Percentiles rank a stretch among this genome's conserved stretches.
phyloP scores from a whole-genome alignment of 139 green algal species.

The Auxenochlorella pyrenoidosa region DNA sequence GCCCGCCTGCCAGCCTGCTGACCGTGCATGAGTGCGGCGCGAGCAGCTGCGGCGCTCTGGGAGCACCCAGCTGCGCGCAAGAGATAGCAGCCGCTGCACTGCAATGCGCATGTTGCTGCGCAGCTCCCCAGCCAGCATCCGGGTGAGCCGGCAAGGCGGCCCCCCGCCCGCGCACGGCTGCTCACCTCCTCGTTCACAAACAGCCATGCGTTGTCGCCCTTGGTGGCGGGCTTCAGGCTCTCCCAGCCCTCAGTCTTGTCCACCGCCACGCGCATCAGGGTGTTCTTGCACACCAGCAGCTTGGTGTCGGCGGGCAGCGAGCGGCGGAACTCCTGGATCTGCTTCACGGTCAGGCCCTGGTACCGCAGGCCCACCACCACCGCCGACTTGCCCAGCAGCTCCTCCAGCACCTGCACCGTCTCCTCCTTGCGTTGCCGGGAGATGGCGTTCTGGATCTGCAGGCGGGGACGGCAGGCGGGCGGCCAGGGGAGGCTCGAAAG shows the following conservation, averaged over 20 bases:
- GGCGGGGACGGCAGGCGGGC: neutral
- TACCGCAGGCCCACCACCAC: slow-evolving; percentile 87
- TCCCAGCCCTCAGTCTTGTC: slow-evolving; percentile 73
- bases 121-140: too few species aligned
- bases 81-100: too few species aligned
- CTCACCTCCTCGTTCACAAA: slow-evolving; percentile 84
- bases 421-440: slow-evolving; percentile 82
- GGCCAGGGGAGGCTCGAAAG: neutral
- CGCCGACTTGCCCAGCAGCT: slow-evolving; percentile 73
- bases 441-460: slow-evolving; percentile 79
- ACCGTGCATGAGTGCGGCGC: too few species aligned
- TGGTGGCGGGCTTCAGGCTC: slow-evolving; percentile 44
- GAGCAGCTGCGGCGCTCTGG: too few species aligned
- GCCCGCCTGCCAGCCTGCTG: too few species aligned
- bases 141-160: too few species aligned
- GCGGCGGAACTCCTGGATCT: slow-evolving; percentile 80
- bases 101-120: too few species aligned
- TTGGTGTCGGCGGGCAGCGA: slow-evolving; percentile 69
- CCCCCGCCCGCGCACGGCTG: too few species aligned
- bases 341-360: slow-evolving; percentile 81
- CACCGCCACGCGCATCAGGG: slow-evolving; percentile 78
- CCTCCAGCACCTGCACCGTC: slow-evolving; percentile 72
- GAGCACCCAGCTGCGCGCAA: too few species aligned
- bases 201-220: slow-evolving; percentile 89
- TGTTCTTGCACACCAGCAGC: slow-evolving; percentile 89